phyloP scores from a whole-genome alignment of 306 rosid species.

The Dalbergia cochinchinensis region DNA sequence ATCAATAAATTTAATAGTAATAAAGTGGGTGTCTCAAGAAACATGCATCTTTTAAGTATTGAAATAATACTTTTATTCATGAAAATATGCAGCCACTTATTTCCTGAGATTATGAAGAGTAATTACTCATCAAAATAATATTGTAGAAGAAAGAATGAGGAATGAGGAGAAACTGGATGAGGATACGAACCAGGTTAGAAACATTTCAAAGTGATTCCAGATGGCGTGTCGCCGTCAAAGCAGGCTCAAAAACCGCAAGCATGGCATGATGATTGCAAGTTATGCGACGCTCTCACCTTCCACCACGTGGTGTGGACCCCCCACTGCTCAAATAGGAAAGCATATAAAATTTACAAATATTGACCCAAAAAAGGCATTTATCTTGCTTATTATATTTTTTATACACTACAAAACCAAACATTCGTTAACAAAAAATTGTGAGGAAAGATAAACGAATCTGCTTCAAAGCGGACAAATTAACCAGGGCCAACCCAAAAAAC shows the following conservation, averaged over 20 bases:
- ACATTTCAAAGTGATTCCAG: constrained; percentile 27
- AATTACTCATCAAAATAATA: too few relatives aligned
- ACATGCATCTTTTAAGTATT: too few relatives aligned
- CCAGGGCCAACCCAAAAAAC: background rate
- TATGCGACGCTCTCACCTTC: constrained; percentile 1
- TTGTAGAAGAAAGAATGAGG: too few relatives aligned
- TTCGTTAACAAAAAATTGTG: too few relatives aligned
- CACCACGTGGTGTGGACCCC: constrained; percentile 48
- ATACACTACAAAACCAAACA: background rate
- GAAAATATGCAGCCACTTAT: too few relatives aligned
- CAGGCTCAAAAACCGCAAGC: constrained; percentile 21
- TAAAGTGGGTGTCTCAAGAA: too few relatives aligned
- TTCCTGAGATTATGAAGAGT: too few relatives aligned
- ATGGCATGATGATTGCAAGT: background rate
- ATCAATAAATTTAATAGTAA: too few relatives aligned
- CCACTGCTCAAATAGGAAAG: background rate
- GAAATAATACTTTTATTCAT: too few relatives aligned
- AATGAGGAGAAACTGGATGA: too few relatives aligned
- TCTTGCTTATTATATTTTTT: background rate
- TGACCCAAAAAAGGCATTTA: background rate
- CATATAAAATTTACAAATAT: too few relatives aligned
- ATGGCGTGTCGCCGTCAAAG: constrained; percentile 46
- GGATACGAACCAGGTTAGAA: background rate
- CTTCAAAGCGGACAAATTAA: constrained; percentile 7
- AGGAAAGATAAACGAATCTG: background rate